These are phyloP conservation scores for Pichia sp. DNA, from an alignment of 1,139 yeast genomes.

Conservation along the genomic window DNA sequence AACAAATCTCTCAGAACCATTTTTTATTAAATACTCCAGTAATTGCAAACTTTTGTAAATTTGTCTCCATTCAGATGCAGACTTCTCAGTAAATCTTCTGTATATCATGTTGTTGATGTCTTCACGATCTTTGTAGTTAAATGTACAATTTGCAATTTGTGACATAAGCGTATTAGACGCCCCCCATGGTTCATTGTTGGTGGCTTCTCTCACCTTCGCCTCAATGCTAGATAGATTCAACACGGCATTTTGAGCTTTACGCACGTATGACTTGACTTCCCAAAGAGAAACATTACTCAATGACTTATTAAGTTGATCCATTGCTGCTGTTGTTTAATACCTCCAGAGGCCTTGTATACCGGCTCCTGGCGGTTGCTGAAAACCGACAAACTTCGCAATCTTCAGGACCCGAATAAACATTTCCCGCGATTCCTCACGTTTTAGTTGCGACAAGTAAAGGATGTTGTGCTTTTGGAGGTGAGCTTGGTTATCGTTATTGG, in stretches of 20 bases:
- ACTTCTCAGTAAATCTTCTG: constrained; percentile 36
- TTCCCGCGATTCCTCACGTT: too few relatives aligned
- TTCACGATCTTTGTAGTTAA: constrained; percentile 75
- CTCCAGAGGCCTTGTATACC: too few relatives aligned
- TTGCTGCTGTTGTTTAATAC: not conserved
- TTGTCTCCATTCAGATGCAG: constrained; percentile 97
- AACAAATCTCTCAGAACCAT: constrained; percentile 90
- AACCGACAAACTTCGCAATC: too few relatives aligned
- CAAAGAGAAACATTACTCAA: constrained; percentile 79
- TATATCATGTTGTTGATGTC: constrained; percentile 38
- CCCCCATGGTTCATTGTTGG: constrained; percentile 99
- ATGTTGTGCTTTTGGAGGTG: too few relatives aligned
- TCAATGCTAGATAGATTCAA: constrained; percentile 94
- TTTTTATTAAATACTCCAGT: constrained; percentile 81
- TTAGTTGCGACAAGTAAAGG: too few relatives aligned
- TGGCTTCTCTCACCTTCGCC: constrained; percentile 93
- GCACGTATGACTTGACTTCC: constrained; percentile 95
- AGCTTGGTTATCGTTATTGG: too few relatives aligned
- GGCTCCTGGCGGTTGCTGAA: too few relatives aligned
- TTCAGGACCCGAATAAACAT: too few relatives aligned
- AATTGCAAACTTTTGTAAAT: constrained; percentile 89
- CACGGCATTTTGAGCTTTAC: constrained; percentile 96
- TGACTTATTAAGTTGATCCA: constrained; percentile 48
- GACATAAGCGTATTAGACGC: constrained; percentile 88
- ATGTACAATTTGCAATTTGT: constrained; percentile 91